Conservation (phyloP, 768 basidiomycete genomes). For the Auricularia heimuer region DNA sequence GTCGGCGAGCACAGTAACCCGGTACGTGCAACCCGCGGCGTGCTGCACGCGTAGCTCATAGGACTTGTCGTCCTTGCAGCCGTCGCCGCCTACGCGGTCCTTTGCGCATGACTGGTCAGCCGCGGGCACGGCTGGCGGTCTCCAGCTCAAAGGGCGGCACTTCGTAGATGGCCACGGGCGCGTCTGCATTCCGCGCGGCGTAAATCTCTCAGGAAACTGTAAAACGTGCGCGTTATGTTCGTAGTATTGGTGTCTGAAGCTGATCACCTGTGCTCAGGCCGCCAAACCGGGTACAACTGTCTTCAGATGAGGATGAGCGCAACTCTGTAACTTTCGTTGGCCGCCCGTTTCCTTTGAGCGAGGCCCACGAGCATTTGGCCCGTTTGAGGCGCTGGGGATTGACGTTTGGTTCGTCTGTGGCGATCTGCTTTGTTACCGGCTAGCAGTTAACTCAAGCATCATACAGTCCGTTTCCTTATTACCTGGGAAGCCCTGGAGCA, state of each 20-base stretch:
- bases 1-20: background rate
- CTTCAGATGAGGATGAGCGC: constrained; percentile 45
- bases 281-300: background rate
- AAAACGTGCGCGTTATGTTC: constrained; percentile 53
- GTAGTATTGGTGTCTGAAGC: background rate
- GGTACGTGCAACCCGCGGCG: no score
- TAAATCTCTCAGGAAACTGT: constrained; percentile 72
- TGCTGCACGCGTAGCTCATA: no score
- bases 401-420: constrained; percentile 55
- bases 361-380: constrained; percentile 78
- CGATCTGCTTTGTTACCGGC: background rate
- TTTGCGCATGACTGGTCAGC: constrained; percentile 71
- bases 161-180: constrained; percentile 75
- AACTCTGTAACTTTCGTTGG: constrained; percentile 74
- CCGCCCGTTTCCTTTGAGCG: constrained; percentile 81
- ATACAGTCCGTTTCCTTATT: constrained; percentile 75
- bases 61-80: background rate
- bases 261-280: background rate
- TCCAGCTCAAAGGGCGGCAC: constrained; percentile 62
- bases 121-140: constrained; percentile 41
- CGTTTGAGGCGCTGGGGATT: constrained; percentile 80
- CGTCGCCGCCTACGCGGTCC: constrained; percentile 16
- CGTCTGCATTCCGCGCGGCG: constrained; percentile 72
- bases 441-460: background rate
- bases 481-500: constrained; percentile 99